Evolutionary conservation across 2,329 filamentous ascomycete species (phyloP).

Genomic region (Botrytis medusae): DNA sequence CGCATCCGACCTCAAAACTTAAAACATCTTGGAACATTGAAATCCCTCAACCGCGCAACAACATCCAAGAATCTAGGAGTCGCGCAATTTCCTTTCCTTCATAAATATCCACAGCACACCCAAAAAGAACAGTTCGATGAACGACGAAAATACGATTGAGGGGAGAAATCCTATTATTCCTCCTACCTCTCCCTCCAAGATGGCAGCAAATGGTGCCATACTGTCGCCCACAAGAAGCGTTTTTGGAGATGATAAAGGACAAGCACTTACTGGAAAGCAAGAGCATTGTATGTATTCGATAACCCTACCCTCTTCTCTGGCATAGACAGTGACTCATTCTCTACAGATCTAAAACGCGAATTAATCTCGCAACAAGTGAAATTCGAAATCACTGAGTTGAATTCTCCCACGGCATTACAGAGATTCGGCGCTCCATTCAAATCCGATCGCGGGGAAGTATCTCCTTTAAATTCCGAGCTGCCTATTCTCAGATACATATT

Average conservation of each 20-base stretch:
- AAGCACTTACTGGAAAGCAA: constrained; percentile 82
- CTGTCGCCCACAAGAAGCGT: constrained; percentile 17
- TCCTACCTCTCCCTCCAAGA: background rate
- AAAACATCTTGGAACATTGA: background rate
- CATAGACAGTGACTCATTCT: constrained; percentile 14
- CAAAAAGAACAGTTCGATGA: constrained; percentile 1
- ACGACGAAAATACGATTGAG: constrained; percentile 8
- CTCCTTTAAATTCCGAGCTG: constrained; percentile 88
- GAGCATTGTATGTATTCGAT: constrained; percentile 77
- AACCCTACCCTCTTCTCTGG: constrained; percentile 3
- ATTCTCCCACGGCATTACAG: constrained; percentile 89
- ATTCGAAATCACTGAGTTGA: constrained; percentile 88
- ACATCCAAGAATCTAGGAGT: background rate
- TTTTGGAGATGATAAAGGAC: constrained; percentile 24
- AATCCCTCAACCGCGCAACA: background rate
- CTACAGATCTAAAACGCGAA: constrained; percentile 87
- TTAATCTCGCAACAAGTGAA: constrained; percentile 87
- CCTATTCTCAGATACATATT: constrained; percentile 96
- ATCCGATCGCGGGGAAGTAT: constrained; percentile 88
- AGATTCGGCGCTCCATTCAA: constrained; percentile 95
- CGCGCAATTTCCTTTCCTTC: background rate
- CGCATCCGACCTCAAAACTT: background rate
- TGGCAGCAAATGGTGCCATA: constrained; percentile 29
- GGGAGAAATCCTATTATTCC: background rate
- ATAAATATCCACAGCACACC: background rate